A percentile compares a stretch with the other conserved stretches of the same genome.
These are phyloP conservation scores for Lichtheimia corymbifera DNA, from an alignment of 371 early-diverging fungal species.

Conservation along the genomic window DNA sequence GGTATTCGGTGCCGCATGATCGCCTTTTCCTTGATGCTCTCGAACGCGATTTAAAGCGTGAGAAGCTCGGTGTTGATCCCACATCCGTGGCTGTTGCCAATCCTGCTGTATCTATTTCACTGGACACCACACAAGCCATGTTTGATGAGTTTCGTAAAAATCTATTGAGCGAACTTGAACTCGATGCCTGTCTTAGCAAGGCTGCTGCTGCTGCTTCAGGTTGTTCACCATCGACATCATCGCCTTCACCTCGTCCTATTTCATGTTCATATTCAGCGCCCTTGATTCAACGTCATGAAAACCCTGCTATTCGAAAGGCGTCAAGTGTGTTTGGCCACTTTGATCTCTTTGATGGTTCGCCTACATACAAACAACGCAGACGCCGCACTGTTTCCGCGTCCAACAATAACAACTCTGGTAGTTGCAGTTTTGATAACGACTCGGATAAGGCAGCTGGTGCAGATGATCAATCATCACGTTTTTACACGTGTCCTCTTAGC, in stretches of 20 bases:
- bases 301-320: conserved; percentile 22
- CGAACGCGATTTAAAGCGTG: conserved; percentile 91
- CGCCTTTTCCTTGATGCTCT: conserved; percentile 79
- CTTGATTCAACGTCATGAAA: neutral
- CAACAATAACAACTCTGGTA: neutral
- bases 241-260: conserved; percentile 10
- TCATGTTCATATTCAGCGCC: conserved; percentile 14
- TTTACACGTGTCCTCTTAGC: conserved; percentile 16
- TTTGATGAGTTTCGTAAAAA: conserved; percentile 38
- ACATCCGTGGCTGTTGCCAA: conserved; percentile 53
- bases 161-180: conserved; percentile 29
- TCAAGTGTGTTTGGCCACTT: conserved; percentile 57
- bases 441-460: neutral
- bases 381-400: conserved; percentile 45
- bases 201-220: neutral
- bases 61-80: conserved; percentile 65
- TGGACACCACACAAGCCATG: conserved; percentile 42
- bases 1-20: conserved; percentile 84
- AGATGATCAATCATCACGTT: conserved; percentile 12
- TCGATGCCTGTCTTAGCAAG: conserved; percentile 21
- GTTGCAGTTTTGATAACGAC: neutral
- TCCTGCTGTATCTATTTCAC: conserved; percentile 32
- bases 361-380: conserved; percentile 73
- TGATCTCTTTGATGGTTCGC: conserved; percentile 69
- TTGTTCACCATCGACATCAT: neutral